Evolutionary conservation across 1,284 basidiomycete genomes (phyloP).

Genomic region (Uromyces viciae-fabae): DNA sequence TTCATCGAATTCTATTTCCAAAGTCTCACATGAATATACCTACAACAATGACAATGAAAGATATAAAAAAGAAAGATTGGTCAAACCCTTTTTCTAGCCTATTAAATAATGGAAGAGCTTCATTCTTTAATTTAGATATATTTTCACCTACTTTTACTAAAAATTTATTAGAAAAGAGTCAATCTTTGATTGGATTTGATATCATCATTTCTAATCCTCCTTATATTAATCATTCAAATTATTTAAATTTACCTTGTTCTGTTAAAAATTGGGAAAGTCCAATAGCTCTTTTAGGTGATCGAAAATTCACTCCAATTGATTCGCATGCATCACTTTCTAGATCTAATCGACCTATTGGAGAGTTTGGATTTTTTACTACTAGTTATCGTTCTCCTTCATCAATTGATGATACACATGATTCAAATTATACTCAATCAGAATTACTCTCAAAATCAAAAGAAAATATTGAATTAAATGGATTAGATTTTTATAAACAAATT

Average conservation of each 20-base stretch:
- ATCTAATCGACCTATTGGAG: neutral
- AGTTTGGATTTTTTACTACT: slow-evolving; percentile 15
- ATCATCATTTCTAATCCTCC: slow-evolving; percentile 88
- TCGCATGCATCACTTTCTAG: neutral
- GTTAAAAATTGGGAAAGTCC: slow-evolving; percentile 76
- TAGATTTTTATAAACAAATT: slow-evolving; percentile 74
- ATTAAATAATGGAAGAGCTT: slow-evolving; percentile 46
- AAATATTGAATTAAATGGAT: slow-evolving; percentile 58
- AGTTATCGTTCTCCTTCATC: slow-evolving; percentile 4
- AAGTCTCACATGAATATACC: too few species aligned
- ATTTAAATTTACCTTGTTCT: slow-evolving; percentile 63
- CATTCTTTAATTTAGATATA: slow-evolving; percentile 49
- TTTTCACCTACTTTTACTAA: slow-evolving; percentile 28
- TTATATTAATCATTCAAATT: slow-evolving; percentile 72
- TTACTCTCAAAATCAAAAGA: neutral
- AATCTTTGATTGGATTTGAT: slow-evolving; percentile 59
- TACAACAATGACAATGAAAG: neutral
- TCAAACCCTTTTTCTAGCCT: too few species aligned
- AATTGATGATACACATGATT: neutral
- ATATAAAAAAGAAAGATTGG: too few species aligned
- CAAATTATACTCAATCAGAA: neutral
- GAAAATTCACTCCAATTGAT: neutral
- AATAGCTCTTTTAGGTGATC: slow-evolving; percentile 67
- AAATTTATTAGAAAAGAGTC: slow-evolving; percentile 4
- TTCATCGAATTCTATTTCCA: slow-evolving; percentile 56